These are phyloP conservation scores for Boletus rubroflammeus DNA, from an alignment of 768 basidiomycete genomes.

Conservation along the genomic window DNA sequence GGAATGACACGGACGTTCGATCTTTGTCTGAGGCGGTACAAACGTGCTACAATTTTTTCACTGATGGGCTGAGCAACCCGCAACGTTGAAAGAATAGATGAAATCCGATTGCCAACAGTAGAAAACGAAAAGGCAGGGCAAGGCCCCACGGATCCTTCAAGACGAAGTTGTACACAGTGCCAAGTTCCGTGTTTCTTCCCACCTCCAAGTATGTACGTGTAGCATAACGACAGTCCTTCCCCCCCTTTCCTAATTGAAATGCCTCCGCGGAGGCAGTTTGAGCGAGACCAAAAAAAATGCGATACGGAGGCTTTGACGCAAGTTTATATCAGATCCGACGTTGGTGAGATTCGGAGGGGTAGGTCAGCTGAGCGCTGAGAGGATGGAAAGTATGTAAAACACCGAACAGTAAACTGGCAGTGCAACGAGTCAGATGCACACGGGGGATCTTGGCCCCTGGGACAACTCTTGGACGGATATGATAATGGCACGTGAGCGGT, in stretches of 20 bases:
- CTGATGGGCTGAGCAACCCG: conserved; percentile 12
- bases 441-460: not conserved
- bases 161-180: not conserved
- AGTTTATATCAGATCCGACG: conserved; percentile 8
- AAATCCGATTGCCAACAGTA: conserved; percentile 5
- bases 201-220: not conserved
- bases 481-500: not conserved
- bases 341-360: not conserved
- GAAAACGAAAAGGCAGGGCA: not conserved
- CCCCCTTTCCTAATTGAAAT: not conserved
- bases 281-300: not conserved
- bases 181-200: conserved; percentile 9
- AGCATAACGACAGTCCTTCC: conserved; percentile 13
- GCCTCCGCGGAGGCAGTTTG: conserved; percentile 6
- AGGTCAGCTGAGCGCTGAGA: not conserved
- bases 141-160: not conserved
- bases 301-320: not conserved
- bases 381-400: not conserved
- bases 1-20: not conserved
- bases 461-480: not conserved
- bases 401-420: not conserved
- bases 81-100: not conserved
- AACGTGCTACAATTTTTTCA: not conserved
- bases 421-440: not conserved
- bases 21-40: conserved; percentile 8